A percentile compares a stretch with the other conserved stretches of the same genome.
Conservation (phyloP, 2,329 filamentous ascomycete species). For the Xylariales sp. region DNA sequence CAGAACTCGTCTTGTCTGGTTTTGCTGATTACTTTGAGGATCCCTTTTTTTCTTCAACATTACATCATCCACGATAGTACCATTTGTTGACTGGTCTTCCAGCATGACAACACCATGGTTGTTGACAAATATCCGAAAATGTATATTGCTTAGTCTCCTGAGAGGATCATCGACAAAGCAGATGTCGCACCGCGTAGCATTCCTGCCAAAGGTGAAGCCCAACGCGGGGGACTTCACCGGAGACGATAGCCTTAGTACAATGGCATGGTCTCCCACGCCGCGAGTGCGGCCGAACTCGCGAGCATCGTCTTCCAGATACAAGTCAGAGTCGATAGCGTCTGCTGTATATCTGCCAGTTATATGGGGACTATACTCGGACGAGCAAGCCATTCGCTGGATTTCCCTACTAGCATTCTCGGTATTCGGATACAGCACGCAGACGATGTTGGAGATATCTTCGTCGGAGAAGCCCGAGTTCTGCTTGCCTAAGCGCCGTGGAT, state of each 20-base stretch:
- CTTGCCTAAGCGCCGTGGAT: slow-evolving; percentile 73
- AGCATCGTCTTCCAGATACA: slow-evolving; percentile 45
- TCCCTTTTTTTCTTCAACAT: slow-evolving; percentile 51
- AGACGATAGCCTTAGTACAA: slow-evolving; percentile 78
- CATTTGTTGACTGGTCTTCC: slow-evolving; percentile 93
- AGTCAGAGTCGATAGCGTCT: slow-evolving; percentile 47
- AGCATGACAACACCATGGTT: slow-evolving; percentile 84
- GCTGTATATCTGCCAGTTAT: slow-evolving; percentile 45
- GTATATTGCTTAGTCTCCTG: slow-evolving; percentile 83
- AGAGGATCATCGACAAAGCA: slow-evolving; percentile 61
- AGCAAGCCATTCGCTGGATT: slow-evolving; percentile 47
- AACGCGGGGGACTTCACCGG: slow-evolving; percentile 59
- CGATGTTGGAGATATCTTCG: slow-evolving; percentile 79
- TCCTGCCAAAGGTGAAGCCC: slow-evolving; percentile 87
- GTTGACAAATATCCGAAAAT: slow-evolving; percentile 92
- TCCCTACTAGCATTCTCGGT: slow-evolving; percentile 68
- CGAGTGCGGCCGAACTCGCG: slow-evolving; percentile 47
- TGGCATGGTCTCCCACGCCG: slow-evolving; percentile 56
- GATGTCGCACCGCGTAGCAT: slow-evolving; percentile 65
- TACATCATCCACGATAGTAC: slow-evolving; percentile 75
- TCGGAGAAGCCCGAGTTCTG: slow-evolving; percentile 80
- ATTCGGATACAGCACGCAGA: slow-evolving; percentile 80
- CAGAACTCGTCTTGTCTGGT: slow-evolving; percentile 55
- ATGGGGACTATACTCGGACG: slow-evolving; percentile 39
- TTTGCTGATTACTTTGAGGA: slow-evolving; percentile 26